Conservation (phyloP, 2,329 filamentous ascomycete species). For the Colletotrichum agaves region DNA sequence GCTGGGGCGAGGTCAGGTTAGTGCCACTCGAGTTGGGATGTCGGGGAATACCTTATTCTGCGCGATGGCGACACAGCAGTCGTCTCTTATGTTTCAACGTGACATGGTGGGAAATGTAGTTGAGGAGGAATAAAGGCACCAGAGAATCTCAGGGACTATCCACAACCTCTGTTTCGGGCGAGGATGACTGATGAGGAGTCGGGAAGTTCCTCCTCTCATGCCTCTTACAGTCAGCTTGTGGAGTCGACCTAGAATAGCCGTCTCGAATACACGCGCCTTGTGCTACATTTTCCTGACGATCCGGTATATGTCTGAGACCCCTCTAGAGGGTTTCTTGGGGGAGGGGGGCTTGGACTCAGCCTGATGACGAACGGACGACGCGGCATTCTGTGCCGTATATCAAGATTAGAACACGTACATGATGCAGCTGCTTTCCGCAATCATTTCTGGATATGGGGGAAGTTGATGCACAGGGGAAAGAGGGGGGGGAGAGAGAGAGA, state of each 20-base stretch:
- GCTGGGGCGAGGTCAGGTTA: not conserved
- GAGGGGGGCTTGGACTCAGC: constrained; percentile 26
- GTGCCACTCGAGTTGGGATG: constrained; percentile 3
- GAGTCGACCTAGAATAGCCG: constrained; percentile 19
- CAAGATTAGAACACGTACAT: not conserved
- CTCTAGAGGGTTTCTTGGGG: constrained; percentile 2
- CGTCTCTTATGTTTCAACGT: constrained; percentile 26
- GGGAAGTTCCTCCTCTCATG: constrained; percentile 14
- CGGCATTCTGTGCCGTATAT: not conserved
- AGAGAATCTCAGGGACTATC: constrained; percentile 10
- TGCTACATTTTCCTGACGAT: not conserved
- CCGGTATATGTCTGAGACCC: constrained; percentile 30
- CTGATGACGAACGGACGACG: constrained; percentile 14
- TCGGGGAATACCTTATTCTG: constrained; percentile 5
- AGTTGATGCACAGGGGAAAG: constrained; percentile 24
- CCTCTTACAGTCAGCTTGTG: not conserved
- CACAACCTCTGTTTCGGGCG: constrained; percentile 31
- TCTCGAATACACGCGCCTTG: not conserved
- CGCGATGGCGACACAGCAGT: constrained; percentile 6
- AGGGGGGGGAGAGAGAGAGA: not conserved
- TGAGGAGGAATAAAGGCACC: not conserved
- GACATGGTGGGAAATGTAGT: constrained; percentile 18
- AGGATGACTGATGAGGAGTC: constrained; percentile 15
- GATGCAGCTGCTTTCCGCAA: constrained; percentile 10
- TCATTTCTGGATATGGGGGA: constrained; percentile 29